A percentile compares a stretch with the other conserved stretches of the same genome.
Conservation (phyloP, 495 filamentous ascomycete species). For the Daldinia concentrica region DNA sequence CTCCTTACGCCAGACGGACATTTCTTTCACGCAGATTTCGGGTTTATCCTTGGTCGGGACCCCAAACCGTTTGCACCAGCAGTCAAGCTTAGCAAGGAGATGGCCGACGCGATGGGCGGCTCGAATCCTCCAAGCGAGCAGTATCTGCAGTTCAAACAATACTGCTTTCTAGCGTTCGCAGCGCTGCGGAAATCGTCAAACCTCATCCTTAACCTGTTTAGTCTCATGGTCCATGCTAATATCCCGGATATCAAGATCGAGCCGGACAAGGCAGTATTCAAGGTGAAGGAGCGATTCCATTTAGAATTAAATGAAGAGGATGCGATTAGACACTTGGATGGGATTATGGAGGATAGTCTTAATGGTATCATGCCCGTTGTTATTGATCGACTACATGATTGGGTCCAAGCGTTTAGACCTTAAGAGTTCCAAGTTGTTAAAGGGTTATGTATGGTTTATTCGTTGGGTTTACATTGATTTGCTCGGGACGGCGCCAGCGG, state of each 20-base stretch:
- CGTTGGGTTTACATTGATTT: not conserved
- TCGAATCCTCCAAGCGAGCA: conserved; percentile 68
- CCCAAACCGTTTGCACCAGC: conserved; percentile 96
- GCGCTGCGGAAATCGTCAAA: conserved; percentile 88
- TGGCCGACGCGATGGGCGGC: conserved; percentile 99
- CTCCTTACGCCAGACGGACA: conserved; percentile 89
- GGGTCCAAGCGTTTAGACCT: conserved; percentile 89
- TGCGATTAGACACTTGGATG: conserved; percentile 84
- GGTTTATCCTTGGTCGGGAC: conserved; percentile 96
- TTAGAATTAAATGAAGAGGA: conserved; percentile 94
- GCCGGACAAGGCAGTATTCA: conserved; percentile 89
- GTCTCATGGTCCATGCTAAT: conserved; percentile 95
- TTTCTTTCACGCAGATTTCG: conserved; percentile 99
- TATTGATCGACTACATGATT: conserved; percentile 92
- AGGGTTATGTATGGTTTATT: conserved; percentile 5
- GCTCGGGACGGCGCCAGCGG: not conserved
- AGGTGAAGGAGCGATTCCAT: conserved; percentile 94
- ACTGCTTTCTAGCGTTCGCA: conserved; percentile 95
- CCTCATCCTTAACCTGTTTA: conserved; percentile 95
- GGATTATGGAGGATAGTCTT: conserved; percentile 86
- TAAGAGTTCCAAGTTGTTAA: conserved; percentile 54
- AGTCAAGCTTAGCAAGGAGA: conserved; percentile 97
- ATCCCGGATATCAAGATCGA: conserved; percentile 94
- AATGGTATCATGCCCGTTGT: conserved; percentile 90
- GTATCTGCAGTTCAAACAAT: conserved; percentile 88